A percentile compares a stretch with the other conserved stretches of the same genome.
Conservation (phyloP, 106 monocot genomes). For the Amphibolis antarctica region DNA sequence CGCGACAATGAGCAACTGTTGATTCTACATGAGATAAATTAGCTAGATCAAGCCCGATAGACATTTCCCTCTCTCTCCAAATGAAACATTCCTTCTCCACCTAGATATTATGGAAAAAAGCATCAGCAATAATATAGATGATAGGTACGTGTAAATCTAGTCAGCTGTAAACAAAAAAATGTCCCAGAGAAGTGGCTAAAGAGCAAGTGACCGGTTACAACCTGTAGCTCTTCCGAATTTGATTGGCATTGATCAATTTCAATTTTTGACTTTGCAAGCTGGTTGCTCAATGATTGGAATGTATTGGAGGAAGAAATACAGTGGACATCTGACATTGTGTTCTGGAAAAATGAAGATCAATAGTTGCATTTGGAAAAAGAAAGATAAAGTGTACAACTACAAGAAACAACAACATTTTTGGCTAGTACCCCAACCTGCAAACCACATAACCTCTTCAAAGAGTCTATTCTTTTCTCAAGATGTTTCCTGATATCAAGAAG, state of each 20-base stretch:
- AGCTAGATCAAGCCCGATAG: slow-evolving; percentile 53
- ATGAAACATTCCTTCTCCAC: slow-evolving; percentile 66
- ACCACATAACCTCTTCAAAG: slow-evolving; percentile 49
- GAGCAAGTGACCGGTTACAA: slow-evolving; percentile 41
- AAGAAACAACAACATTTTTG: background rate
- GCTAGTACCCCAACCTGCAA: slow-evolving; percentile 36
- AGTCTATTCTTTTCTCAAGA: slow-evolving; percentile 55
- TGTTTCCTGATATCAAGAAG: slow-evolving; percentile 52
- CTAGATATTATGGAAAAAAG: slow-evolving; percentile 25
- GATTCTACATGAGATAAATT: slow-evolving; percentile 40
- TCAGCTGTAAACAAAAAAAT: background rate
- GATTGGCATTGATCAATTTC: slow-evolving; percentile 43
- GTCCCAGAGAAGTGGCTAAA: slow-evolving; percentile 12
- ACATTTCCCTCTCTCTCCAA: slow-evolving; percentile 78
- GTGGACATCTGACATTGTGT: slow-evolving; percentile 42
- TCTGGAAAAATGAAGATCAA: slow-evolving; percentile 37
- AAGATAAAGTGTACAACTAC: background rate
- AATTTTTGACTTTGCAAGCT: slow-evolving; percentile 53
- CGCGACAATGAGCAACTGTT: slow-evolving; percentile 41
- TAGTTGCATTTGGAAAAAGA: background rate
- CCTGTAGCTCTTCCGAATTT: slow-evolving; percentile 84
- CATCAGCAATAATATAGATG: slow-evolving; percentile 3
- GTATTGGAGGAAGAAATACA: slow-evolving; percentile 45
- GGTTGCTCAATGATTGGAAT: slow-evolving; percentile 33
- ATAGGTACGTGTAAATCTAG: background rate